Evolutionary conservation across 805 yeast species (phyloP), one percentile per base, ranked within the genome.

Genomic region (Candida saitoana): DNA sequence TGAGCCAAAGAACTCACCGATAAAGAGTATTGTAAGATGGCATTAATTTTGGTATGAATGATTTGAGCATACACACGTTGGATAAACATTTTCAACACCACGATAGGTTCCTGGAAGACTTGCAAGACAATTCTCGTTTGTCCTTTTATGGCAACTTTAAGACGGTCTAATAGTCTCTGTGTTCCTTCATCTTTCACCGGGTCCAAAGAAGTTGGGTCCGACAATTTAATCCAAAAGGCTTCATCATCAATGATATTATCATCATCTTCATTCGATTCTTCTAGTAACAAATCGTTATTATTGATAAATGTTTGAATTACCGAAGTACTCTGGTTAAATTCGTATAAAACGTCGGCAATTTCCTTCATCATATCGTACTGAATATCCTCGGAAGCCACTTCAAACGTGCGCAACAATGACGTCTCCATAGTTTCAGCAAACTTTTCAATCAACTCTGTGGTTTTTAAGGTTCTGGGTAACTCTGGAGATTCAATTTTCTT

Each of bases 291-390:
- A 38, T 81, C 84, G 56, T 86, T 87, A 56, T 86, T 88, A 56
- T 79, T 80, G 33, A 90, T 85, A 63, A 87, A 91, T 38, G 83
- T 80, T 56, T 83, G 87, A 6, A 87, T 84, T 6, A 90, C 91
- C 44, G 84, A 81, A 8, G 77, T 73, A 9, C 96, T 96, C 15
- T 88, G 91, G 56, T 91, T 90, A 67, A 82, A 91, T 46, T 81
- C 86, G 40, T 80, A 76, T 38, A 90, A 69, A 14, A 89, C 77
- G 39, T 78, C 79, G 0, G 96, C 87, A 18, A 82, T 76, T 43
- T 82, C 88, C 52, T 77, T 80, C 84, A 93, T 81, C 41, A 77
- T 77, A n/a, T 70, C 68, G 50, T 79, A 76, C 50, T 87, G 83
- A 46, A 80, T 81, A 18, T 76, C 77, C 43, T 79, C 77, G 50